A percentile compares a stretch with the other conserved stretches of the same genome.
Evolutionary conservation across 345 rosid species (phyloP).

Genomic region (Theobroma cacao): DNA sequence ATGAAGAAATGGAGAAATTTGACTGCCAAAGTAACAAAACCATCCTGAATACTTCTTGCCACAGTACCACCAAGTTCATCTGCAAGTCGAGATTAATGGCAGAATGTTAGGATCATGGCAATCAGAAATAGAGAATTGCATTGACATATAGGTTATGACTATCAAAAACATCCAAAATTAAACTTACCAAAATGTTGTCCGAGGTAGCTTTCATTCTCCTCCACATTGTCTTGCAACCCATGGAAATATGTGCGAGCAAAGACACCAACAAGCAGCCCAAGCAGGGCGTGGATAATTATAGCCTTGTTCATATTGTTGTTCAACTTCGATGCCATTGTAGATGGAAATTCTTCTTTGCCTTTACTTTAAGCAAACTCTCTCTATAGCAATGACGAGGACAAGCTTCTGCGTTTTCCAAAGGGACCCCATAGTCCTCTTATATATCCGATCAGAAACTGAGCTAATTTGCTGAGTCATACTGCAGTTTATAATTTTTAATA

Average conservation of each 20-base stretch:
- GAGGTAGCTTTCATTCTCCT: neutral
- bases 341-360: neutral
- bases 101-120: neutral
- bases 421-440: neutral
- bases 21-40: slow-evolving; percentile 13
- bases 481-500: neutral
- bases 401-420: neutral
- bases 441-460: neutral
- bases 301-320: neutral
- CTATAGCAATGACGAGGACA: neutral
- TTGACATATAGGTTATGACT: neutral
- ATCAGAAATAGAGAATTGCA: neutral
- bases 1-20: slow-evolving; percentile 21
- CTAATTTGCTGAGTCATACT: neutral
- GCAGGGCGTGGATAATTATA: neutral
- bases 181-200: slow-evolving; percentile 15
- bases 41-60: neutral
- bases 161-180: neutral
- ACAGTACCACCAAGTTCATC: neutral
- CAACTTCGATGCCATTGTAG: slow-evolving; percentile 23
- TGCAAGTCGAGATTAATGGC: neutral
- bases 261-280: slow-evolving; percentile 11
- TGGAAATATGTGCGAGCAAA: neutral
- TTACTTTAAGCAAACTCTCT: neutral
- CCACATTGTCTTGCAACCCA: neutral